phyloP scores from a whole-genome alignment of 2,329 filamentous ascomycete species.

The Gyromitra esculenta region DNA sequence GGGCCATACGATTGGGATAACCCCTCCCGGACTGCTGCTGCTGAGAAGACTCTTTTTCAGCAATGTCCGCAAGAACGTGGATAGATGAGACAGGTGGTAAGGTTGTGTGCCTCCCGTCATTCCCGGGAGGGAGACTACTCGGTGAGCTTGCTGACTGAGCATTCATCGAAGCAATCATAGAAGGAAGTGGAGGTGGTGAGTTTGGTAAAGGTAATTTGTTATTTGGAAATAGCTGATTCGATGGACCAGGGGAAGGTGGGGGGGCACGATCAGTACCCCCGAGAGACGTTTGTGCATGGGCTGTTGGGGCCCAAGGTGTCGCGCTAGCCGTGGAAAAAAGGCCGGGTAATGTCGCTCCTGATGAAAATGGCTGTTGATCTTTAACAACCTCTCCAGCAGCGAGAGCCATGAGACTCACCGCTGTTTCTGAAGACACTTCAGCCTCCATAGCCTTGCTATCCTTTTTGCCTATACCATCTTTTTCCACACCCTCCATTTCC shows the following conservation, averaged over 20 bases:
- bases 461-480: constrained; percentile 11
- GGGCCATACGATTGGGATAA: constrained; percentile 45
- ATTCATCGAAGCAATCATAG: constrained; percentile 49
- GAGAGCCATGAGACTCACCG: constrained; percentile 50
- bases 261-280: constrained; percentile 37
- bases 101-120: constrained; percentile 52
- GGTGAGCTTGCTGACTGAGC: constrained; percentile 47
- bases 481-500: constrained; percentile 13
- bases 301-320: constrained; percentile 42
- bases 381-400: constrained; percentile 49
- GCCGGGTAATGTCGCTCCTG: constrained; percentile 30
- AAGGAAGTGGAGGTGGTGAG: constrained; percentile 48
- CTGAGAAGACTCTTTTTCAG: constrained; percentile 51
- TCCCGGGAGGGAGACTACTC: constrained; percentile 44
- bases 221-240: constrained; percentile 42
- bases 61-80: constrained; percentile 54
- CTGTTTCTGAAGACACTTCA: constrained; percentile 49
- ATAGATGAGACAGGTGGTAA: constrained; percentile 54
- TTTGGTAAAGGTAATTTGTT: constrained; percentile 47
- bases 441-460: constrained; percentile 38
- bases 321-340: constrained; percentile 39
- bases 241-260: constrained; percentile 46
- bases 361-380: constrained; percentile 47
- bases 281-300: constrained; percentile 42
- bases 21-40: constrained; percentile 41